A percentile compares a stretch with the other conserved stretches of the same genome.
Evolutionary conservation across 352 stramenopile species (phyloP).

Genomic region (Globisporangium heterothallicum): DNA sequence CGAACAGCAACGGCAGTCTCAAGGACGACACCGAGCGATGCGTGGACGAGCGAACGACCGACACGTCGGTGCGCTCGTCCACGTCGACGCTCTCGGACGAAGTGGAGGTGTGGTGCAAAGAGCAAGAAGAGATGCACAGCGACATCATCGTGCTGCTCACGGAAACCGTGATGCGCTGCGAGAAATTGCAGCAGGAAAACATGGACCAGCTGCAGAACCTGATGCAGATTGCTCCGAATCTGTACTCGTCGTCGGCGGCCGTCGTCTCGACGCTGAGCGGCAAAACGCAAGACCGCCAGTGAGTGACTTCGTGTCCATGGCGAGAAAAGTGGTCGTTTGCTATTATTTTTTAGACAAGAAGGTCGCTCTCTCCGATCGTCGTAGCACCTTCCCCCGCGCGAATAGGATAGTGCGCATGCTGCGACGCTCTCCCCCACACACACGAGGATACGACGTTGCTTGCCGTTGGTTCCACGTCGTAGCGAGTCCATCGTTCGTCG

Average conservation of each 20-base stretch:
- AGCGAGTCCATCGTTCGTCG: no score
- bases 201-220: conserved; percentile 80
- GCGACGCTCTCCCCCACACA: no score
- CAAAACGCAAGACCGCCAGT: no score
- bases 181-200: conserved; percentile 78
- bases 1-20: neutral
- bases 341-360: no score
- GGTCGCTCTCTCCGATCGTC: no score
- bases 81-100: conserved; percentile 71
- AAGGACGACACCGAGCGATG: conserved; percentile 6
- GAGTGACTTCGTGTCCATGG: no score
- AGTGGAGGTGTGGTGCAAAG: conserved; percentile 67
- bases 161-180: conserved; percentile 76
- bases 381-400: no score
- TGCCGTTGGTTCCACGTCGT: no score
- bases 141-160: conserved; percentile 75
- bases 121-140: conserved; percentile 85
- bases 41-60: conserved; percentile 31
- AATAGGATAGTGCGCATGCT: no score
- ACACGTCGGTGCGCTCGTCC: conserved; percentile 41
- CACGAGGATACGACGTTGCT: no score
- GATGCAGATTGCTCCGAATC: conserved; percentile 59
- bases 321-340: no score
- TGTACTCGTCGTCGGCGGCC: conserved; percentile 23
- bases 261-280: no score